A percentile compares a stretch with the other conserved stretches of the same genome.
Evolutionary conservation across 2,329 filamentous ascomycete species (phyloP).

Genomic region (Fusarium setosum): DNA sequence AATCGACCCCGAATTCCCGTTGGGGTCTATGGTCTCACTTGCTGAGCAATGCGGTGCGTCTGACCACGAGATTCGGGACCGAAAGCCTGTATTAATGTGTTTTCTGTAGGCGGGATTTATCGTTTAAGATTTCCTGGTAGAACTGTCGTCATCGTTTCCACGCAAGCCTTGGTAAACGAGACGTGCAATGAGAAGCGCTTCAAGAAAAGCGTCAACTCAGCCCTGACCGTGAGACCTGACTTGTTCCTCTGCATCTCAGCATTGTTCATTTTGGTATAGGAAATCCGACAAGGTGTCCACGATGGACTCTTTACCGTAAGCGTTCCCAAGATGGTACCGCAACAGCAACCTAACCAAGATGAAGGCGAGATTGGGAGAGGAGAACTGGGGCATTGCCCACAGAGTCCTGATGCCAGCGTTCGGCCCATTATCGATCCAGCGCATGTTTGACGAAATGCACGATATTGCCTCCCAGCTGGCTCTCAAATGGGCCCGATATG

Average conservation of each 20-base stretch:
- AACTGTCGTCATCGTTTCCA: slow-evolving; percentile 59
- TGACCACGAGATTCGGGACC: neutral
- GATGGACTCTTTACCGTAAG: slow-evolving; percentile 75
- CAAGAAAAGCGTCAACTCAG: slow-evolving; percentile 63
- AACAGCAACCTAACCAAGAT: neutral
- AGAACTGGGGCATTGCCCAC: slow-evolving; percentile 75
- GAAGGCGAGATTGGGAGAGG: slow-evolving; percentile 57
- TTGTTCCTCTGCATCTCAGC: neutral
- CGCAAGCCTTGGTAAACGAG: slow-evolving; percentile 70
- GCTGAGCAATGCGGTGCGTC: slow-evolving; percentile 70
- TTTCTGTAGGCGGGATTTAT: slow-evolving; percentile 21
- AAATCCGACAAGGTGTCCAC: slow-evolving; percentile 70
- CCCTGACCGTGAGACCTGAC: slow-evolving; percentile 52
- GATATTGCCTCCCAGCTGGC: slow-evolving; percentile 73
- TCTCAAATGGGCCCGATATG: slow-evolving; percentile 75
- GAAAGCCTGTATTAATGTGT: neutral
- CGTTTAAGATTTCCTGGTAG: slow-evolving; percentile 22
- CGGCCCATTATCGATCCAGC: slow-evolving; percentile 72
- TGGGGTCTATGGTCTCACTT: slow-evolving; percentile 63
- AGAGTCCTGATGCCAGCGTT: slow-evolving; percentile 74
- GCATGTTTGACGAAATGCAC: slow-evolving; percentile 77
- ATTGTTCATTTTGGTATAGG: slow-evolving; percentile 32
- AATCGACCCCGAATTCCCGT: slow-evolving; percentile 66
- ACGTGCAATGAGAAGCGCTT: slow-evolving; percentile 73
- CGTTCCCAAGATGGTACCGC: neutral